Conservation (phyloP, 2,329 filamentous ascomycete species). For the Trichoderma atroviride region DNA sequence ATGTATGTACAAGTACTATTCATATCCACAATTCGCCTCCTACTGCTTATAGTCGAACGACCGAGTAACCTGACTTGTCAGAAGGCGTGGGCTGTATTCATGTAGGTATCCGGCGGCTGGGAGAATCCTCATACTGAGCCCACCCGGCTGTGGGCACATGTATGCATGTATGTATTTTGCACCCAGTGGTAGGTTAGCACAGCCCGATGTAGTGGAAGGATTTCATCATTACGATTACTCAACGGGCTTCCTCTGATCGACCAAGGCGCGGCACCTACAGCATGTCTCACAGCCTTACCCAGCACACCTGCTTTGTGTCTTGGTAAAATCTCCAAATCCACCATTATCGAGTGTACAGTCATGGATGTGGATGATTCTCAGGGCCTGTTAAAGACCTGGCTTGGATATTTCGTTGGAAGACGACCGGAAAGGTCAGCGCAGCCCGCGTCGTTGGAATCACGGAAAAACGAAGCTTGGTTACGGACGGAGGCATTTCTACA, state of each 20-base stretch:
- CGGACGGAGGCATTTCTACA: constrained; percentile 8
- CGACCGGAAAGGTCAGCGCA: constrained; percentile 1
- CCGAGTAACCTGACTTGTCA: too few species aligned
- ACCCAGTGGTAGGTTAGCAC: neutral
- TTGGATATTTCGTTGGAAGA: constrained; percentile 2
- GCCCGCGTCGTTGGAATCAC: neutral
- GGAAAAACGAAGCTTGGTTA: neutral
- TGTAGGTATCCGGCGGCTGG: too few species aligned
- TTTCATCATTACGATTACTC: neutral
- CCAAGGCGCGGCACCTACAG: neutral
- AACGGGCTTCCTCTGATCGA: neutral
- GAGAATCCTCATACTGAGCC: neutral
- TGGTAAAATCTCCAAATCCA: neutral
- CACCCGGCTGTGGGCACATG: neutral
- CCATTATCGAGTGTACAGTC: neutral
- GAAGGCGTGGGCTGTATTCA: too few species aligned
- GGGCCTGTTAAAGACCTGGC: neutral
- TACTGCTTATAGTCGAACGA: too few species aligned
- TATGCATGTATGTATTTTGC: neutral
- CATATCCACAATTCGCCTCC: too few species aligned
- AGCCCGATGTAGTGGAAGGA: neutral
- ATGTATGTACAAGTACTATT: too few species aligned
- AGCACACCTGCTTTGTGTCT: neutral
- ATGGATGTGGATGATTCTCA: constrained; percentile 7
- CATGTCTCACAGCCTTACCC: neutral